Base-by-base conservation (phyloP, 495 filamentous ascomycete genomes). In the Daldinia loculata region DNA sequence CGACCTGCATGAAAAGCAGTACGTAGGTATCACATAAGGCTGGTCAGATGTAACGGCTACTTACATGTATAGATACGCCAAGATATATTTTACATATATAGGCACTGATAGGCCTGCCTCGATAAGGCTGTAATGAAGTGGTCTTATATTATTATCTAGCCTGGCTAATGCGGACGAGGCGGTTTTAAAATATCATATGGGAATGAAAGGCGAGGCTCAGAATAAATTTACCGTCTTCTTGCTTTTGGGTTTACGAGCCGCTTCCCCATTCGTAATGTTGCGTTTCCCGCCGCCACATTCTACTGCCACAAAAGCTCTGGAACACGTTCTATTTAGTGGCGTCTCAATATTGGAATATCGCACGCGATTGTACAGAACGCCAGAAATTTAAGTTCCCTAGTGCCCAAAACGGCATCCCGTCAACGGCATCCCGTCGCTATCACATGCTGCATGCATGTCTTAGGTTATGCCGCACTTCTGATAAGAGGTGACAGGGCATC, bases 371-470 rank as follows among this genome's bases (percentile, higher is more conserved):
- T 36, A 19, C 14, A 48, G 43, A 12, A 48, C 6, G 17, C n/a
- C n/a, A 48, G 0, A 48, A 22, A 24, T 17, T 22, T 11, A 52
- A n/a, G 11, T 52, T 11, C 7, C 15, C 22, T 15, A 17, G 22
- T 30, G 15, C 27, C 43, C 41, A 32, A 53, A 51, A 30, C n/a
- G 63, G 27, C 24, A 63, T 66, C 55, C 56, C 56, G 63, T 56
- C 30, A 51, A 30, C n/a, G 63, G 27, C 24, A 63, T 66, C 55
- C 56, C 56, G 63, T 56, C 30, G 53, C 39, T 53, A 60, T 72
- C 61, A 68, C 70, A 72, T 72, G 70, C 67, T 56, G 59, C 60
- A 72, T 72, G 63, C 70, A 65, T 26, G 61, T 63, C 63, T 71
- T 53, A 27, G 45, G 48, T 56, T 67, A 56, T 60, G 69, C 53